Percentiles rank a stretch among this genome's conserved stretches.
Conservation (phyloP, 805 yeast genomes). For the Suhomyces pyralidae region DNA sequence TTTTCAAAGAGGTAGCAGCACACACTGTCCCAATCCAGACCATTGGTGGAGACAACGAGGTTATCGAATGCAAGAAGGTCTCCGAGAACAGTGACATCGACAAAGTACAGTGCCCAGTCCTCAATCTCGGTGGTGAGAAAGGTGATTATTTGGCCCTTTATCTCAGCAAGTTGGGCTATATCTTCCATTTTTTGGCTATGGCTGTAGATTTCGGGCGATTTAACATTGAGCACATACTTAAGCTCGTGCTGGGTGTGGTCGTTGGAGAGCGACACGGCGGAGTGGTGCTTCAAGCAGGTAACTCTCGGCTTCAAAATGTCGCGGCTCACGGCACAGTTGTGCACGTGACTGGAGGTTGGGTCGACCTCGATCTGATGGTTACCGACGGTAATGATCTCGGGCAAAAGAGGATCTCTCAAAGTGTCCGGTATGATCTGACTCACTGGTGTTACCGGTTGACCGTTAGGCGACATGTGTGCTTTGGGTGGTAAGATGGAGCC, state of each 20-base stretch:
- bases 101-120: conserved; percentile 8
- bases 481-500: not conserved
- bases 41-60: conserved; percentile 42
- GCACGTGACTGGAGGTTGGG: not conserved
- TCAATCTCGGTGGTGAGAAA: not conserved
- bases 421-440: conserved; percentile 14
- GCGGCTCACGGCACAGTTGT: not conserved
- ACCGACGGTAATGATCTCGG: not conserved
- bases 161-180: not conserved
- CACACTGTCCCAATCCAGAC: conserved; percentile 39
- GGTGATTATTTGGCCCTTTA: not conserved
- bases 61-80: conserved; percentile 39
- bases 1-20: conserved; percentile 32
- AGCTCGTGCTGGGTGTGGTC: conserved; percentile 8
- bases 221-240: conserved; percentile 18
- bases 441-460: conserved; percentile 11
- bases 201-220: conserved; percentile 18
- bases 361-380: conserved; percentile 1
- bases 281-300: conserved; percentile 4
- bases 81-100: conserved; percentile 14
- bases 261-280: conserved; percentile 2
- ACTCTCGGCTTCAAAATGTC: conserved; percentile 10
- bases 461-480: not conserved
- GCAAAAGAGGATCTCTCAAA: conserved; percentile 7
- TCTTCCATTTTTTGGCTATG: not conserved